Evolutionary conservation across 192 early-diverging fungal genomes (phyloP), one percentile per base, ranked within the genome.

Genomic region (Gigaspora rosea): DNA sequence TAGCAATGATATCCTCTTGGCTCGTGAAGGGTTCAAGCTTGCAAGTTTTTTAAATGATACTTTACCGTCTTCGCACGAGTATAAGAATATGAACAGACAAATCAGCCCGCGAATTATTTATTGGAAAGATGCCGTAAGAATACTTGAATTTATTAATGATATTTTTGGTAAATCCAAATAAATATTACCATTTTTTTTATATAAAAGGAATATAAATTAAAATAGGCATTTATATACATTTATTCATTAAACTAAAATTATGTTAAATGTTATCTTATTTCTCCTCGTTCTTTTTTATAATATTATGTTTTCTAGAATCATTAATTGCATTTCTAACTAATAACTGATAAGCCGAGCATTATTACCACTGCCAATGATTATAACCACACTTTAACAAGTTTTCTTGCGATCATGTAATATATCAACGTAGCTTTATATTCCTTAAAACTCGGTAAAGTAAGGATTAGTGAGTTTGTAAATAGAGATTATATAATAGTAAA

Each of bases 41-140:
- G 71, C 54, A 57, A 58, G 35, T 9, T 73, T 57, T 58, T 22
- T 73, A 15, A 68, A 68, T 10, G 13, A 52, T n/a, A 18, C 11
- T 46, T 56, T 32, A 12, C 27, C 20, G 41, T 4, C 27, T 35
- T 27, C 27, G 27, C 27, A 27, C 27, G 33, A 36, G 8, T 9
- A 50, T 27, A 47, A 51, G 49, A n/a, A 62, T 33, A 13, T 7
- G 15, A 9, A 9, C 51, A 63, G 13, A 63, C 22, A 8, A 11
- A 56, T 73, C 11, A 73, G 57, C 15, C n/a, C 71, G 18, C 20
- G 36, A 20, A 73, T 73, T 46, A n/a, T 73, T 48, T 73, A 73
- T 73, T 73, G 71, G 71, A 52, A 73, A 36, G 52, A 73, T 58
- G 71, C 27, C 18, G 5, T 2, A 57, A 35, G 57, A 13, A 56